A percentile compares a stretch with the other conserved stretches of the same genome.
phyloP scores from a whole-genome alignment of 495 filamentous ascomycete genomes.

The Xylaria palmicola region DNA sequence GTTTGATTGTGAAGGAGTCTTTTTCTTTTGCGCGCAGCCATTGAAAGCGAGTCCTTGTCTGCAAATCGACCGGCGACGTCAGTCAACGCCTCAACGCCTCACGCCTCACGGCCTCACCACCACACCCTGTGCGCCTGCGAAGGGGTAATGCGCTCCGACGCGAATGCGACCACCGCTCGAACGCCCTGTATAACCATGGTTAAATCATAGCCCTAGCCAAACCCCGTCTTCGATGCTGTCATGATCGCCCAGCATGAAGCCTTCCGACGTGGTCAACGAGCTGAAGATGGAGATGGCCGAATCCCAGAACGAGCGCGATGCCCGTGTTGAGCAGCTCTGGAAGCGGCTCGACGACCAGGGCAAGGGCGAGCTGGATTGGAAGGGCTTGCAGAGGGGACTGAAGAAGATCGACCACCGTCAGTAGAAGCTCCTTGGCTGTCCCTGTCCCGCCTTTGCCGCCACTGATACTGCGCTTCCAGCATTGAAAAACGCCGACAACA shows the following conservation, averaged over 20 bases:
- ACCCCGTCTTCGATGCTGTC: conserved; percentile 21
- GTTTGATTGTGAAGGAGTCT: conserved; percentile 6
- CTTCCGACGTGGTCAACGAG: conserved; percentile 43
- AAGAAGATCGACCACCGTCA: conserved; percentile 90
- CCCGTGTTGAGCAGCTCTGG: conserved; percentile 79
- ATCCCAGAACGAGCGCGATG: conserved; percentile 69
- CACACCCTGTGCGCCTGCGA: background rate
- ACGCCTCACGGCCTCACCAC: conserved; percentile 3
- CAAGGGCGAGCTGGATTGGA: conserved; percentile 76
- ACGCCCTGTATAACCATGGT: conserved; percentile 30
- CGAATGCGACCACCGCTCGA: conserved; percentile 6
- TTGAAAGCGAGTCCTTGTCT: conserved; percentile 11
- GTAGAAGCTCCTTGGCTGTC: conserved; percentile 30
- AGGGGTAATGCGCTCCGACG: conserved; percentile 23
- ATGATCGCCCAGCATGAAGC: conserved; percentile 43
- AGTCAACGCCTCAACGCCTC: no score
- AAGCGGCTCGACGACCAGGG: conserved; percentile 69
- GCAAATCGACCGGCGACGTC: conserved; percentile 16
- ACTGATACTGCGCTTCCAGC: conserved; percentile 52
- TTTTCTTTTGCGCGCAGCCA: conserved; percentile 29
- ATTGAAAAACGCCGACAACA: conserved; percentile 87
- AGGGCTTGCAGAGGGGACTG: conserved; percentile 79
- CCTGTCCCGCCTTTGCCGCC: conserved; percentile 9
- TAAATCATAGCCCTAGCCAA: conserved; percentile 28
- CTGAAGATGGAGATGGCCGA: conserved; percentile 52